These are phyloP conservation scores for Tinospora cordifolia DNA, from an alignment of 164 flowering plant species.

Conservation along the genomic window DNA sequence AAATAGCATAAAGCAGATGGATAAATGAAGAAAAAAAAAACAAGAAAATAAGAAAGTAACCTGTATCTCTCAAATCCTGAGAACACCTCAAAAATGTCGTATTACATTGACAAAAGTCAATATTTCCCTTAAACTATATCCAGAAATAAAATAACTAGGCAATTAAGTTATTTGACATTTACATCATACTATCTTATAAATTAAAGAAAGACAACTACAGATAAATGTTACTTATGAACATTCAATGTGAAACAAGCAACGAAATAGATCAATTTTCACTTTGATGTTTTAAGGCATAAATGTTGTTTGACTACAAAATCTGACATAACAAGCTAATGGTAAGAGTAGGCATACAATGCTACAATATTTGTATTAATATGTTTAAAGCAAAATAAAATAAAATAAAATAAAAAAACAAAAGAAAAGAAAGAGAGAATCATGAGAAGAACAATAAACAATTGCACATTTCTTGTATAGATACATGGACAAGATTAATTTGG, in stretches of 20 bases:
- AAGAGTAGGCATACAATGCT: slow-evolving; percentile 15
- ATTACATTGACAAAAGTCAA: slow-evolving; percentile 43
- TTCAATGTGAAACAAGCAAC: not conserved
- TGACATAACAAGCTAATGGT: slow-evolving; percentile 7
- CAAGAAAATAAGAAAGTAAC: slow-evolving; percentile 10
- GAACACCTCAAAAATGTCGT: slow-evolving; percentile 44
- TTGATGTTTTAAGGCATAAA: not conserved
- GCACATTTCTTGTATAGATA: slow-evolving; percentile 24
- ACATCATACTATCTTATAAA: not conserved
- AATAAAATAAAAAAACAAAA: no score
- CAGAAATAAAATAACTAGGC: not conserved
- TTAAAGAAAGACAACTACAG: not conserved
- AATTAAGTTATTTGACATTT: not conserved
- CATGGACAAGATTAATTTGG: slow-evolving; percentile 24
- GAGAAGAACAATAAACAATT: slow-evolving; percentile 12
- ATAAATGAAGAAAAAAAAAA: slow-evolving; percentile 8
- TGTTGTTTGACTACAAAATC: not conserved
- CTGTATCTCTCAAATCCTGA: slow-evolving; percentile 27
- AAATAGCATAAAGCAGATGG: slow-evolving; percentile 6
- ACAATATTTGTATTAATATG: not conserved
- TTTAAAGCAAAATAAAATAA: no score
- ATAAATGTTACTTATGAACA: not conserved
- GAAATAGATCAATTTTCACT: not conserved
- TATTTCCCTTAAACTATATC: slow-evolving; percentile 29
- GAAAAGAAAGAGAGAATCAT: slow-evolving; percentile 2